phyloP scores from a whole-genome alignment of 1,284 basidiomycete species.

The Trametes pubescens region DNA sequence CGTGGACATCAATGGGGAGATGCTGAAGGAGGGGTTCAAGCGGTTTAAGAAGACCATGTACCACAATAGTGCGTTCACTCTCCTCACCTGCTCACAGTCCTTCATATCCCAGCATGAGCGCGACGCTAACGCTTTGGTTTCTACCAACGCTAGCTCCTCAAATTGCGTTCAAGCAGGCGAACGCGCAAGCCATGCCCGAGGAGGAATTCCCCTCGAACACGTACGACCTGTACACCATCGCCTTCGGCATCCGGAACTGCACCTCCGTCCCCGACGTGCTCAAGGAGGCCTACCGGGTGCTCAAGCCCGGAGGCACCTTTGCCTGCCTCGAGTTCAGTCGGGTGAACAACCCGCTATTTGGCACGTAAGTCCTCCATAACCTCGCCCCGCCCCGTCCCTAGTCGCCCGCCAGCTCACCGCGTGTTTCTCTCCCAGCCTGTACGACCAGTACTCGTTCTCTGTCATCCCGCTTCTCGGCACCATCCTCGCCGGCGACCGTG shows the following conservation, averaged over 20 bases:
- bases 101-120: background rate
- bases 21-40: slow-evolving; percentile 93
- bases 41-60: slow-evolving; percentile 97
- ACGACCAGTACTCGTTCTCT: slow-evolving; percentile 97
- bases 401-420: slow-evolving; percentile 2
- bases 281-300: slow-evolving; percentile 90
- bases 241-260: slow-evolving; percentile 98
- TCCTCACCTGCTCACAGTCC: background rate
- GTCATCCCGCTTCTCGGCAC: slow-evolving; percentile 96
- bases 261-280: slow-evolving; percentile 93
- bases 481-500: slow-evolving; percentile 94
- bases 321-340: slow-evolving; percentile 97
- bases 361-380: slow-evolving; percentile 69
- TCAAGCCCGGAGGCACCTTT: slow-evolving; percentile 97
- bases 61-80: slow-evolving; percentile 80
- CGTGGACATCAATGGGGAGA: slow-evolving; percentile 95
- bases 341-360: slow-evolving; percentile 89
- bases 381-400: background rate
- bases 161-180: slow-evolving; percentile 92
- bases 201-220: slow-evolving; percentile 80
- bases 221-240: slow-evolving; percentile 98
- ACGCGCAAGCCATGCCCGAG: slow-evolving; percentile 84
- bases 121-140: background rate
- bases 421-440: slow-evolving; percentile 64
- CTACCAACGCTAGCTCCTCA: slow-evolving; percentile 77